Base-by-base conservation (phyloP, 805 yeast species). In the Kockiozyma suomiensis region DNA sequence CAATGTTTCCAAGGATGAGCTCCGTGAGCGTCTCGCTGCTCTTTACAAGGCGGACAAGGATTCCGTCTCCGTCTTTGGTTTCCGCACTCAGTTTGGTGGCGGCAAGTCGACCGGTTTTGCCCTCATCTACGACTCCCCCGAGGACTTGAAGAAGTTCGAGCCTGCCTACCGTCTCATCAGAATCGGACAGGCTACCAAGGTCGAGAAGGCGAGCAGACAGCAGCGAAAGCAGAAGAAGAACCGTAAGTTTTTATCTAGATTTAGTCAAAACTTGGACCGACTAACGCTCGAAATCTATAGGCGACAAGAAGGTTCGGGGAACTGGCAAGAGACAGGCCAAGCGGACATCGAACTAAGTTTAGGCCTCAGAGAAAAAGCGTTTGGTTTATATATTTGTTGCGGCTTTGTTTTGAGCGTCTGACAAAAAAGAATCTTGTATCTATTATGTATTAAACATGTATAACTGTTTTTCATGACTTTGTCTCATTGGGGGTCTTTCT, bases 11-110 rank as follows among this genome's bases (percentile, higher is more conserved):
- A 94, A 94, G 90, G 97, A 91, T 80, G 99, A 94, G 83, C 87
- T 94, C 81, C 90, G 98, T 80, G 98, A 88, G 81, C 88, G 84
- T 80, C 84, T 90, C 75, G 89, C 96, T 77, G 85, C 85, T 73
- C 81, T 84, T 75, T 90, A 90, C 94, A 88, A 88, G 84, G 82
- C 91, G 76, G 96, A 88, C 76, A 88, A 88, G 84, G 96, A 89
- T 74, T 87, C 93, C 75, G 92, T 90, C 69, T 92, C 98, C 70
- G 99, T 93, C 73, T 94, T 94, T 78, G 98, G 98, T 80, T 90
- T 94, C 96, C 89, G 96, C 86, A 94, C 98, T 75, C 96, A 90
- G 82, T 94, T 84, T 81, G 99, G 99, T 90, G 99, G 99, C 82
- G 97, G 97, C 78, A 93, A 90, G 83, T 90, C 99, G 70, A 87